These are phyloP conservation scores for Takakia lepidozioides DNA, from an alignment of 225 moss, liverwort and hornwort species.

Conservation along the genomic window DNA sequence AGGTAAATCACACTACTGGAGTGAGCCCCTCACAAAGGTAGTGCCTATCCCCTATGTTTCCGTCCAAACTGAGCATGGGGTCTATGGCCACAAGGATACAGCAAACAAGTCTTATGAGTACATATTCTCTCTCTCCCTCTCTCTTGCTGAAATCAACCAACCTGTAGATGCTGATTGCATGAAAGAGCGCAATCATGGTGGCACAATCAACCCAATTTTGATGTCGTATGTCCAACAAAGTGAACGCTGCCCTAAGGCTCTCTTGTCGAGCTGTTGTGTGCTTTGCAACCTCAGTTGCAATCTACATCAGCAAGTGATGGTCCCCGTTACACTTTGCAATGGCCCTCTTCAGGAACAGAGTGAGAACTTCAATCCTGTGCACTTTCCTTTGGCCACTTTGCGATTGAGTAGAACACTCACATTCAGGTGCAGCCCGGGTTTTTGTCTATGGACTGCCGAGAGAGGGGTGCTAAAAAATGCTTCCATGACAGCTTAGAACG, in stretches of 20 bases:
- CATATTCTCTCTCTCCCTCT: too few species aligned
- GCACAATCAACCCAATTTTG: slow-evolving; percentile 47
- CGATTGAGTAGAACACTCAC: neutral
- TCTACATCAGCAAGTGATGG: slow-evolving; percentile 30
- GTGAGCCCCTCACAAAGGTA: too few species aligned
- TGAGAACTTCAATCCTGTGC: too few species aligned
- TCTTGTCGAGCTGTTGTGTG: slow-evolving; percentile 38
- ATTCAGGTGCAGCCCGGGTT: slow-evolving; percentile 2
- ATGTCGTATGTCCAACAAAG: slow-evolving; percentile 31
- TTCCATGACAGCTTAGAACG: neutral
- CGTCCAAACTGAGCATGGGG: too few species aligned
- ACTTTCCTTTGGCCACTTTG: too few species aligned
- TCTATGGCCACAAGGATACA: too few species aligned
- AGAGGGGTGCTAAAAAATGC: neutral
- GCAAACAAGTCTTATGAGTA: too few species aligned
- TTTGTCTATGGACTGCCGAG: too few species aligned
- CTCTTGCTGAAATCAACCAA: slow-evolving; percentile 11
- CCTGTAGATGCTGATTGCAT: slow-evolving; percentile 60
- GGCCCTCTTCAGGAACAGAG: too few species aligned
- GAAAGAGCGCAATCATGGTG: slow-evolving; percentile 42
- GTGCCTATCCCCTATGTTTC: too few species aligned
- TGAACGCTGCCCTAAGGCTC: slow-evolving; percentile 59
- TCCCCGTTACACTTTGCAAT: too few species aligned
- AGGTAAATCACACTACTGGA: too few species aligned
- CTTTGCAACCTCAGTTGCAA: slow-evolving; percentile 47